Base-by-base conservation (phyloP, 2,329 filamentous ascomycete species). In the Monilinia laxa region DNA sequence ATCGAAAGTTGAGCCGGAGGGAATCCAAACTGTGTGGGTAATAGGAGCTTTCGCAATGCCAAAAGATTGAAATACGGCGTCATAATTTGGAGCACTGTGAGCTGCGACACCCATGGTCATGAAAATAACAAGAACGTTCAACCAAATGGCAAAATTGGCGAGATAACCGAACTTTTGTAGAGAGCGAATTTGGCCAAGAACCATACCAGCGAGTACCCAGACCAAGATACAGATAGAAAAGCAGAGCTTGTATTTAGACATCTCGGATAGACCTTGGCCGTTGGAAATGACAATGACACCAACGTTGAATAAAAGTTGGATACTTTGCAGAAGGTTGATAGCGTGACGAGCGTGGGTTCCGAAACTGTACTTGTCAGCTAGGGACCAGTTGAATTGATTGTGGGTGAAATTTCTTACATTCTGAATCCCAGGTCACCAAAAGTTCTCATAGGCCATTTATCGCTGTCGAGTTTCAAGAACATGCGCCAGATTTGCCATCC, bases 141-240 rank as follows among this genome's bases (percentile, higher is more conserved):
- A 70, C 81, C 83, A 87, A n/a, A 87, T 81, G 2, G 83, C 80
- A 25, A 81, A 70, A 68, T 85, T 86, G 23, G 85, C 84, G 0
- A 87, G 74, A 79, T 82, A 85, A 2, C 83, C 82, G 60, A 84
- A 83, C 11, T 78, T 77, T 70, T 83, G 80, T 53, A 87, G 77
- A 0, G 84, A 86, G 4, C 85, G 80, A 56, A 88, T 82, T 70
- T 87, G 84, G 4, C 83, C 83, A 4, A 86, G 70, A 16, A 85
- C 28, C 67, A 85, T 82, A 18, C 85, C 84, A 11, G 77, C 78
- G 12, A 81, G 70, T 40, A 80, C 79, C 71, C 82, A 84, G 31
- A 87, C 76, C 28, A 85, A 71, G 31, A 80, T 79, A 70, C 83
- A 85, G n/a, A 82, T 78, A 49, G 81, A 77, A 73, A 83, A 87